These are phyloP conservation scores for Blastocystis sp. DNA, from an alignment of 352 stramenopile genomes.

Conservation along the genomic window DNA sequence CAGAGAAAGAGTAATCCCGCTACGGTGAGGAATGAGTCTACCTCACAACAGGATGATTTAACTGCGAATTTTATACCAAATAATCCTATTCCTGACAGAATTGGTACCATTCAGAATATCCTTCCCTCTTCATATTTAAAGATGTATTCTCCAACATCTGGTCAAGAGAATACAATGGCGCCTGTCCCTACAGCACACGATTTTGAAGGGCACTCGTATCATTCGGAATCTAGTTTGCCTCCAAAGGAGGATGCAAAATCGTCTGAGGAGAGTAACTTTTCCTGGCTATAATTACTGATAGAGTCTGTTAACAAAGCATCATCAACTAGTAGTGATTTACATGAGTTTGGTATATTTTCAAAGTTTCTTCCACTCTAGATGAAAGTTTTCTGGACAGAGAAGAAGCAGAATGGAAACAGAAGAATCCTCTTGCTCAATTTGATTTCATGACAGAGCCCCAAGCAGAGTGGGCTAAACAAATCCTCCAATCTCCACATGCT, in stretches of 20 bases:
- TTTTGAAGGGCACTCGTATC: background rate
- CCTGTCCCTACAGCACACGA: background rate
- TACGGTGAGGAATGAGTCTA: background rate
- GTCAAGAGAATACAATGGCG: background rate
- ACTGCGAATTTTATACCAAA: background rate
- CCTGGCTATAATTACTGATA: background rate
- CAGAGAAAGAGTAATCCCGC: background rate
- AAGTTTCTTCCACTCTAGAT: background rate
- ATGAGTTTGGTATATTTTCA: background rate
- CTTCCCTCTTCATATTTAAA: too few species aligned
- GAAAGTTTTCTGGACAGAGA: background rate
- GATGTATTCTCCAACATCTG: too few species aligned
- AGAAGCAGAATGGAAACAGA: background rate
- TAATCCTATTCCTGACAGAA: background rate
- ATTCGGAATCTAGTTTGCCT: background rate
- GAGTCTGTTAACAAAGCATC: background rate
- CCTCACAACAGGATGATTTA: background rate
- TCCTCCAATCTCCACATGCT: background rate
- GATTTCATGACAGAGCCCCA: conserved; percentile 1
- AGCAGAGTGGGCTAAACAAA: conserved; percentile 44
- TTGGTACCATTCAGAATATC: background rate
- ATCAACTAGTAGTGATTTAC: background rate
- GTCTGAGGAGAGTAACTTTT: background rate
- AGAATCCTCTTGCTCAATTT: background rate
- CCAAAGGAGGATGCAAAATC: background rate